Conservation (phyloP, 2,329 filamentous ascomycete species). For the Triangularia verruculosa region DNA sequence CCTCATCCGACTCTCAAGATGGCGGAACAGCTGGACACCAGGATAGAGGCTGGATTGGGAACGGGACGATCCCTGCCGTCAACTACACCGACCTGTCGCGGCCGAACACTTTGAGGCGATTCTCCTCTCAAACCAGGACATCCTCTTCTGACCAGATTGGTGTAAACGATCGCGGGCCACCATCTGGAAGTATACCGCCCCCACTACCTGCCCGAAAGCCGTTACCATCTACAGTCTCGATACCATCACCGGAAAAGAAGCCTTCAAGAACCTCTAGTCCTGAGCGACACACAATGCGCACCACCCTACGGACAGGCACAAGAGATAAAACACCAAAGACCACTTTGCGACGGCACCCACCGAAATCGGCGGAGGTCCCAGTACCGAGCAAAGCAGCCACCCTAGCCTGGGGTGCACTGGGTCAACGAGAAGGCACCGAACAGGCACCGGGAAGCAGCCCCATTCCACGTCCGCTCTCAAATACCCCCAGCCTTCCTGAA, state of each 20-base stretch:
- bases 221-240: slow-evolving; percentile 32
- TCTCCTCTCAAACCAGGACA: slow-evolving; percentile 52
- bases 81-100: slow-evolving; percentile 79
- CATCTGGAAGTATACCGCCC: slow-evolving; percentile 16
- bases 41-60: slow-evolving; percentile 65
- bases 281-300: slow-evolving; percentile 60
- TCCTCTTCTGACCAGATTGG: slow-evolving; percentile 51
- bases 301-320: slow-evolving; percentile 53
- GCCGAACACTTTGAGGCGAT: slow-evolving; percentile 52
- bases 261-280: slow-evolving; percentile 52
- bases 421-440: slow-evolving; percentile 35
- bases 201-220: slow-evolving; percentile 30
- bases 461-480: slow-evolving; percentile 12
- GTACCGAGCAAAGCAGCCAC: slow-evolving; percentile 63
- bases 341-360: slow-evolving; percentile 37
- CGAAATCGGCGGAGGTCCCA: slow-evolving; percentile 46
- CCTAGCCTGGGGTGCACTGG: slow-evolving; percentile 56
- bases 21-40: slow-evolving; percentile 15
- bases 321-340: slow-evolving; percentile 42
- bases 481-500: slow-evolving; percentile 24
- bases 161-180: slow-evolving; percentile 33
- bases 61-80: slow-evolving; percentile 77
- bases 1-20: slow-evolving; percentile 25
- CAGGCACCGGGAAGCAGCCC: slow-evolving; percentile 22
- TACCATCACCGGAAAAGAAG: slow-evolving; percentile 36